These are phyloP conservation scores for Boletellus ananas DNA, from an alignment of 768 basidiomycete species.

Conservation along the genomic window DNA sequence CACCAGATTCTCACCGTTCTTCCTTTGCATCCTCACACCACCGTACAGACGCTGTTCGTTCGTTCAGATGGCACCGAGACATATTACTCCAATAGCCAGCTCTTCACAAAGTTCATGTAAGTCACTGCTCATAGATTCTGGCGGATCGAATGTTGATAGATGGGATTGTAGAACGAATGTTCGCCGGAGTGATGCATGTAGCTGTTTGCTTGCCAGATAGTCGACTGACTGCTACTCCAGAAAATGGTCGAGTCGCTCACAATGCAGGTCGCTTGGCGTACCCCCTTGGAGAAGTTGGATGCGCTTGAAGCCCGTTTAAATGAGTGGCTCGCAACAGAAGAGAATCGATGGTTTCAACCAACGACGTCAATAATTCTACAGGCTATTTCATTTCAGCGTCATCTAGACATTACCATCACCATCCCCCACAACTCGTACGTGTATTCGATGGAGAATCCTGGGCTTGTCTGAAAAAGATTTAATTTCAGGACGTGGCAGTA, in stretches of 20 bases:
- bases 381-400: constrained; percentile 61
- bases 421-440: constrained; percentile 52
- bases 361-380: constrained; percentile 61
- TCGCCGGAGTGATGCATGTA: constrained; percentile 61
- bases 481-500: constrained; percentile 34
- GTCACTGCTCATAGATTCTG: constrained; percentile 18
- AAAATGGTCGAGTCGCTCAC: constrained; percentile 66
- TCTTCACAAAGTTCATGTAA: constrained; percentile 73
- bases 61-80: constrained; percentile 74
- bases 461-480: constrained; percentile 2
- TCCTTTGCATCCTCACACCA: neutral
- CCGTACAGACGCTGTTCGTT: constrained; percentile 57
- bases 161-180: constrained; percentile 53
- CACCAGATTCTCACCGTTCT: neutral
- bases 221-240: constrained; percentile 28
- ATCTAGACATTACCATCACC: constrained; percentile 64
- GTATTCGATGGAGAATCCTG: neutral
- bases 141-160: neutral
- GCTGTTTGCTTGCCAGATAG: neutral
- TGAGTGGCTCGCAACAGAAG: constrained; percentile 73
- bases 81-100: constrained; percentile 77
- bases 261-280: constrained; percentile 74
- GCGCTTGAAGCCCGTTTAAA: constrained; percentile 63
- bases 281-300: constrained; percentile 68
- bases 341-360: constrained; percentile 76